Percentiles rank a stretch among this genome's conserved stretches.
Conservation (phyloP, 208 protist species). For the Trypanosoma congolense region DNA sequence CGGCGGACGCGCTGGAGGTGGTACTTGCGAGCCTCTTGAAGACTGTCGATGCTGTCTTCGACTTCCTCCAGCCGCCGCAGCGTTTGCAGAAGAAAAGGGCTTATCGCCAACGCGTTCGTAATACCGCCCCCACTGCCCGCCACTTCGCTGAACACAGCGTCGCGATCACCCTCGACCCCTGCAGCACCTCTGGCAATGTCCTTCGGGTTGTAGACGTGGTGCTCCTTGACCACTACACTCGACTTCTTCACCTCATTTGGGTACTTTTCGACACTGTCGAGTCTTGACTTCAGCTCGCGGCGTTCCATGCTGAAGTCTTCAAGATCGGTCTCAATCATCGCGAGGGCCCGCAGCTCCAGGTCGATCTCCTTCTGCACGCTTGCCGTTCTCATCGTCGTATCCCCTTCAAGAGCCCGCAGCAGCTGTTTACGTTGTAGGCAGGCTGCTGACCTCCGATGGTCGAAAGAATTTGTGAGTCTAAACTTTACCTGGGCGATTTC, state of each 20-base stretch:
- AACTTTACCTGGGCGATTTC: constrained; percentile 29
- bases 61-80: constrained; percentile 59
- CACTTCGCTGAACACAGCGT: constrained; percentile 6
- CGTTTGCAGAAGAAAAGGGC: constrained; percentile 25
- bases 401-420: not conserved
- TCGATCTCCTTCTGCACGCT: constrained; percentile 37
- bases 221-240: constrained; percentile 33
- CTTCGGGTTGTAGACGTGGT: too few species aligned
- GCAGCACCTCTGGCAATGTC: too few species aligned
- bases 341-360: constrained; percentile 35
- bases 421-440: constrained; percentile 12
- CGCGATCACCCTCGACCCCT: constrained; percentile 22
- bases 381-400: not conserved
- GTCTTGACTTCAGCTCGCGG: constrained; percentile 25
- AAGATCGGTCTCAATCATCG: constrained; percentile 54
- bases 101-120: not conserved
- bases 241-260: constrained; percentile 21
- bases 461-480: not conserved
- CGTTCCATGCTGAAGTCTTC: constrained; percentile 45
- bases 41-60: constrained; percentile 61
- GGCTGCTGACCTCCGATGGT: not conserved
- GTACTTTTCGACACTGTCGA: constrained; percentile 24
- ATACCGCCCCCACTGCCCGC: not conserved
- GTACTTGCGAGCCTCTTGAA: constrained; percentile 57
- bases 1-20: constrained; percentile 54